Conservation (phyloP, 2,329 filamentous ascomycete species). For the Colletotrichum magnum region DNA sequence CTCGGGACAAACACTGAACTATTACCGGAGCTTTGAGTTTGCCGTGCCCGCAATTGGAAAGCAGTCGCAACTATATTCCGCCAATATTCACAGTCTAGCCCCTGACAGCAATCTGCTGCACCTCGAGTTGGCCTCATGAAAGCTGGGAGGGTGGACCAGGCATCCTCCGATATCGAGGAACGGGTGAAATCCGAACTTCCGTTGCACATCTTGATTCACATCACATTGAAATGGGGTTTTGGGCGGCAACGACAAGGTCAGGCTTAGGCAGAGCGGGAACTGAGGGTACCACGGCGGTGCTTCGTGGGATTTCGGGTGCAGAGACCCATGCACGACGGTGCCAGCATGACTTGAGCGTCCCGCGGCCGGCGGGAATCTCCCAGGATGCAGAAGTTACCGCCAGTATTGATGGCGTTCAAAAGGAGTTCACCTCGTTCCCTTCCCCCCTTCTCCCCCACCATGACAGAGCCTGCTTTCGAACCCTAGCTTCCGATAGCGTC, state of each 20-base stretch:
- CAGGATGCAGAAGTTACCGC: not conserved
- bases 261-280: not conserved
- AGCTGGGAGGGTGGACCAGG: not conserved
- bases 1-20: slow-evolving; percentile 11
- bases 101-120: not conserved
- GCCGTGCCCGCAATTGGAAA: slow-evolving; percentile 8
- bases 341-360: slow-evolving; percentile 17
- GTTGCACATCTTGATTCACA: not conserved
- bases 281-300: not conserved
- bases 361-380: not conserved
- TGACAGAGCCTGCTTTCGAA: not conserved
- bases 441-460: not conserved
- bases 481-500: not conserved
- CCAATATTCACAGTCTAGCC: not conserved
- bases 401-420: slow-evolving; percentile 10
- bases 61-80: not conserved
- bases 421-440: not conserved
- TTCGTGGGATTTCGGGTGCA: slow-evolving; percentile 28
- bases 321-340: slow-evolving; percentile 23
- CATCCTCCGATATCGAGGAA: not conserved
- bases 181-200: not conserved
- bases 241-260: not conserved
- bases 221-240: not conserved
- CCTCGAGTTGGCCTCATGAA: too few relatives aligned
- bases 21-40: not conserved